Evolutionary conservation across 2,329 filamentous ascomycete genomes (phyloP).

Genomic region (Magnaporthales sp.): DNA sequence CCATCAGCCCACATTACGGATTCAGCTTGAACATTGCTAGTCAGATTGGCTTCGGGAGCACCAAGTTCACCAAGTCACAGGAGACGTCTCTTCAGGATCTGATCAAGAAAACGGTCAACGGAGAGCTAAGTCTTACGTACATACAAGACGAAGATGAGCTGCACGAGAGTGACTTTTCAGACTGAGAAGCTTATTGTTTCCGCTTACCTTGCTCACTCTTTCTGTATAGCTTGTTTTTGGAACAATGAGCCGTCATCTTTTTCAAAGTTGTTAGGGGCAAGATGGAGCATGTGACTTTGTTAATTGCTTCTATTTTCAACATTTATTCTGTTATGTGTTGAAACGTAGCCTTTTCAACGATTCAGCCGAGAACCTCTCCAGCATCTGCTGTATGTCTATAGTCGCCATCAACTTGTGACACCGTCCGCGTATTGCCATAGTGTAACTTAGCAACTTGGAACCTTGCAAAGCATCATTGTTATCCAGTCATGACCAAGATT

Average conservation of each 20-base stretch:
- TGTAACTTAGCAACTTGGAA: too few species aligned
- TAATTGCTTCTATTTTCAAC: too few species aligned
- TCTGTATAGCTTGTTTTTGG: background rate
- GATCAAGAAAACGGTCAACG: slow-evolving; percentile 18
- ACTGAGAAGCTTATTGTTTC: slow-evolving; percentile 7
- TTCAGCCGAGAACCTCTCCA: background rate
- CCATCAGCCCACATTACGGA: slow-evolving; percentile 14
- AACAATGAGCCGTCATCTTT: background rate
- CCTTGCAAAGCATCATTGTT: too few species aligned
- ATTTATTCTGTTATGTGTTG: too few species aligned
- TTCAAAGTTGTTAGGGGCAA: too few species aligned
- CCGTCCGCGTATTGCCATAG: too few species aligned
- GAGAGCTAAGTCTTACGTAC: slow-evolving; percentile 24
- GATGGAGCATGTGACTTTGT: too few species aligned
- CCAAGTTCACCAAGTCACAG: slow-evolving; percentile 18
- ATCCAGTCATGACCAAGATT: too few species aligned
- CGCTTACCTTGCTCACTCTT: background rate
- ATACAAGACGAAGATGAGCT: slow-evolving; percentile 23
- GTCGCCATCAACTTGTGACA: background rate
- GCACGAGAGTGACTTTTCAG: slow-evolving; percentile 25
- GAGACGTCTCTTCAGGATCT: slow-evolving; percentile 15
- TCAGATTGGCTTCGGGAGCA: slow-evolving; percentile 17
- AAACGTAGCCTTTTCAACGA: background rate
- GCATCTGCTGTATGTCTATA: background rate
- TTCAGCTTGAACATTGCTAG: slow-evolving; percentile 24